These are phyloP conservation scores for Cotoneaster glaucophyllus DNA, from an alignment of 306 rosid species.

Conservation along the genomic window DNA sequence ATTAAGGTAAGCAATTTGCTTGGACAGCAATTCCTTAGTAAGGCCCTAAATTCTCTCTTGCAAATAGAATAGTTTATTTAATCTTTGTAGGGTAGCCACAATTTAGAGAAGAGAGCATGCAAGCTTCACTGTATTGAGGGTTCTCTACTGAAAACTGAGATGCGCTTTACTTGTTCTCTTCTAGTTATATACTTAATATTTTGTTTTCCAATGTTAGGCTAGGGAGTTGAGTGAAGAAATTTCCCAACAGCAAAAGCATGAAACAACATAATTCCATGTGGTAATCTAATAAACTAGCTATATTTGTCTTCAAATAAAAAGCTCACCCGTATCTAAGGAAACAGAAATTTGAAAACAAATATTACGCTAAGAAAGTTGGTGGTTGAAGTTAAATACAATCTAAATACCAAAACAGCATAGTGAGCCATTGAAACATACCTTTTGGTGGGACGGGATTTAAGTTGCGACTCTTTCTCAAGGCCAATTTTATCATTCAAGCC, in stretches of 20 bases:
- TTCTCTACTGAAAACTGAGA: not conserved
- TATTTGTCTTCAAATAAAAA: not conserved
- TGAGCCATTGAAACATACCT: conserved; percentile 43
- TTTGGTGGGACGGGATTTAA: conserved; percentile 80
- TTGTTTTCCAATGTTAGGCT: not conserved
- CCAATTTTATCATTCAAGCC: conserved; percentile 94
- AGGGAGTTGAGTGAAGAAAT: not conserved
- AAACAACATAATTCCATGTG: not conserved
- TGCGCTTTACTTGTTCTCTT: not conserved
- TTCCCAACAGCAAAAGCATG: not conserved
- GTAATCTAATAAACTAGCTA: not conserved
- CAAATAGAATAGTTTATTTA: not conserved
- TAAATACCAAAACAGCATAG: not conserved
- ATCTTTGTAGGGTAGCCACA: not conserved
- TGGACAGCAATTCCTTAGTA: not conserved
- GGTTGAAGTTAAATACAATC: not conserved
- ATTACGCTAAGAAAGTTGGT: not conserved
- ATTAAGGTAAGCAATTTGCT: not conserved
- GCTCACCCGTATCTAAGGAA: not conserved
- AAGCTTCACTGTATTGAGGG: not conserved
- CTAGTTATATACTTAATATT: not conserved
- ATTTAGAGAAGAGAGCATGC: not conserved
- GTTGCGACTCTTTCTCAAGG: conserved; percentile 91
- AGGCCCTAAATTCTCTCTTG: not conserved
- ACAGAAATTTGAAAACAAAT: not conserved